Evolutionary conservation across 768 basidiomycete genomes (phyloP).

Genomic region (Mycena rebaudengoi): DNA sequence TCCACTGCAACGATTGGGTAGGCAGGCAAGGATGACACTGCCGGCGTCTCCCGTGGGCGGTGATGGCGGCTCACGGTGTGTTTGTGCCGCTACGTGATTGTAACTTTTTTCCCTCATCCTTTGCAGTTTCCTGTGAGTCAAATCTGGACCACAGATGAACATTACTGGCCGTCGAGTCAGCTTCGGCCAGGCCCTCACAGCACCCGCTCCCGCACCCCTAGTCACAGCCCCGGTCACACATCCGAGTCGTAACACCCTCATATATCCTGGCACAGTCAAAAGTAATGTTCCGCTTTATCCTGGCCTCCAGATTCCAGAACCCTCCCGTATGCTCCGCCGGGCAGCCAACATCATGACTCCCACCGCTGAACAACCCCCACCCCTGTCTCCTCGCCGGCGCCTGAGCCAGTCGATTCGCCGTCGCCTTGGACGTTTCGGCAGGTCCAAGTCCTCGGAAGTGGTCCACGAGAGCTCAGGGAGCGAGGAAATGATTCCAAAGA

Average conservation of each 20-base stretch:
- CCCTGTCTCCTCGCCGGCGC: conserved; percentile 14
- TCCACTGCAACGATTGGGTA: too few species aligned
- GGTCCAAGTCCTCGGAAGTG: conserved; percentile 16
- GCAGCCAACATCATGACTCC: conserved; percentile 20
- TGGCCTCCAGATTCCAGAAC: conserved; percentile 15
- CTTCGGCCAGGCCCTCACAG: too few species aligned
- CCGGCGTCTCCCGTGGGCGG: too few species aligned
- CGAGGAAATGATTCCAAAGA: conserved; percentile 59
- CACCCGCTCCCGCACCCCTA: neutral
- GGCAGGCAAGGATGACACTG: too few species aligned
- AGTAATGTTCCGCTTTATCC: conserved; percentile 14
- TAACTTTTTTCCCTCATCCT: conserved; percentile 6
- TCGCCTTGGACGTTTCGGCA: conserved; percentile 13
- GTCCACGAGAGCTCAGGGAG: conserved; percentile 16
- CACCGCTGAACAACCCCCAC: neutral
- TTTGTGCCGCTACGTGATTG: too few species aligned
- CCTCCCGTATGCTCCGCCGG: conserved; percentile 20
- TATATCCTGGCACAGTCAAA: conserved; percentile 16
- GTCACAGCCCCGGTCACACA: neutral
- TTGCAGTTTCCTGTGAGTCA: conserved; percentile 18
- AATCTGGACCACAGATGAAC: conserved; percentile 6
- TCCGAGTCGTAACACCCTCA: conserved; percentile 1
- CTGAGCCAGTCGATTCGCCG: conserved; percentile 23
- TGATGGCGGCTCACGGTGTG: too few species aligned
- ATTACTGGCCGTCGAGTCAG: conserved; percentile 15